Evolutionary conservation across 164 flowering plant genomes (phyloP).

Genomic region (Euptelea pleiosperma): DNA sequence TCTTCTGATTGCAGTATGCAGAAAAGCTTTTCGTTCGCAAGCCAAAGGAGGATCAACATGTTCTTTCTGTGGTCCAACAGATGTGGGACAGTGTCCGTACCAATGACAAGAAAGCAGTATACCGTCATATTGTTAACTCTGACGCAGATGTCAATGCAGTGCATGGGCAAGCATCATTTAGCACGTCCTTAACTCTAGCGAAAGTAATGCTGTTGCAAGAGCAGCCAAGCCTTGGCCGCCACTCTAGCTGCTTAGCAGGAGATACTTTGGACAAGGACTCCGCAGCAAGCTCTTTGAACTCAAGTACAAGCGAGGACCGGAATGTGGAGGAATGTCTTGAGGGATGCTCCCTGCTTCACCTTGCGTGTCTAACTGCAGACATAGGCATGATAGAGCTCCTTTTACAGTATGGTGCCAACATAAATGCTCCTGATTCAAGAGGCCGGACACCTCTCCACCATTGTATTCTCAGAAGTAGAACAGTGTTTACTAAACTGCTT

Average conservation of each 20-base stretch:
- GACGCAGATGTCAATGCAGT: constrained; percentile 65
- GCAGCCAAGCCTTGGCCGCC: constrained; percentile 30
- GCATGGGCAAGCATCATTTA: constrained; percentile 35
- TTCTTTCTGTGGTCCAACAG: constrained; percentile 51
- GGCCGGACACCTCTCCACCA: constrained; percentile 81
- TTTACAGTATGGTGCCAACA: constrained; percentile 79
- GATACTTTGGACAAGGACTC: constrained; percentile 28
- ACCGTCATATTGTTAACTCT: constrained; percentile 59
- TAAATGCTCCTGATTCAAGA: constrained; percentile 59
- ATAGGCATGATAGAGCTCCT: constrained; percentile 89
- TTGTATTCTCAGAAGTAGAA: constrained; percentile 47
- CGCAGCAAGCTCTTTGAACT: constrained; percentile 27
- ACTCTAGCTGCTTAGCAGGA: constrained; percentile 26
- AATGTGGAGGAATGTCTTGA: constrained; percentile 41
- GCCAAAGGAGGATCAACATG: constrained; percentile 34
- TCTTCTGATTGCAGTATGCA: constrained; percentile 53
- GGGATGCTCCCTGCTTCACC: constrained; percentile 73
- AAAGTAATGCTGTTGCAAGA: constrained; percentile 66
- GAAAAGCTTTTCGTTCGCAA: constrained; percentile 68
- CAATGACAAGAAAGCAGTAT: constrained; percentile 75
- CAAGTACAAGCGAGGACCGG: constrained; percentile 27
- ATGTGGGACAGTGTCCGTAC: constrained; percentile 66
- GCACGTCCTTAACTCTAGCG: constrained; percentile 40
- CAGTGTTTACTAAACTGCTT: constrained; percentile 52
- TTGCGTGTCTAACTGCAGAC: constrained; percentile 77